Base-by-base conservation (phyloP, 768 basidiomycete genomes). In the Porphyrellus cyaneotinctus region DNA sequence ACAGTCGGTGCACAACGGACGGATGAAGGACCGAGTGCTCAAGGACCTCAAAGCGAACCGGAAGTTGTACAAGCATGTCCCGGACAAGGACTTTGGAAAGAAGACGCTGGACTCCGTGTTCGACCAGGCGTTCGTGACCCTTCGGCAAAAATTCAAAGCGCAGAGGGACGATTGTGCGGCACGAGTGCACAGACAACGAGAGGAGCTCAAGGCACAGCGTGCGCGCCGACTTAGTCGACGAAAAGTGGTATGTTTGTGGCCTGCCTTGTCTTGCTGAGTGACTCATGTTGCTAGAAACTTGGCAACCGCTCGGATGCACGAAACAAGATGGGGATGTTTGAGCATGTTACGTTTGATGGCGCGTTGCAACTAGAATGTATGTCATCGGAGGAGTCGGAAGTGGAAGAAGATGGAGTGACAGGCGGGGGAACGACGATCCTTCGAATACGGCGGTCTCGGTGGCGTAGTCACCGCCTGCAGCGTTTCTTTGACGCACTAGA, bases 321-420 rank as follows among this genome's bases (percentile, higher is more conserved):
- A 22, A 71, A 80, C 58, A 80, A 76, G 49, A 66, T 81, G 23
- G 69, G 68, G 23, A 70, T 62, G 0, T 84, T 87, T 53, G 77
- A 81, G 49, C 82, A 88, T 65, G 72, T 80, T 23, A 75, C 72
- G 14, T 89, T 89, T 61, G 85, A 88, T 60, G 80, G 81, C 14
- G 87, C 88, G 14, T 67, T 90, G 51, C 82, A 85, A 54, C 55
- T 81, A 18, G 88, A 89, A 43, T 89, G 87, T 67, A 87, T 89
- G 83, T 90, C 88, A 24, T 85, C 83, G 28, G 88, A 90, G 58
- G 88, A 90, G 64, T 88, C 87, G 14, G 81, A 82, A 56, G 70
- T 68, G 44, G 85, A 85, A 32, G 67, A 70, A 31, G 69, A 67
- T 28, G 41, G 60, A 2, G 59, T 46, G 38, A 55, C 60, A 5